A percentile compares a stretch with the other conserved stretches of the same genome.
Conservation (phyloP, 2,329 filamentous ascomycete genomes). For the Exophiala lecanii-corni region DNA sequence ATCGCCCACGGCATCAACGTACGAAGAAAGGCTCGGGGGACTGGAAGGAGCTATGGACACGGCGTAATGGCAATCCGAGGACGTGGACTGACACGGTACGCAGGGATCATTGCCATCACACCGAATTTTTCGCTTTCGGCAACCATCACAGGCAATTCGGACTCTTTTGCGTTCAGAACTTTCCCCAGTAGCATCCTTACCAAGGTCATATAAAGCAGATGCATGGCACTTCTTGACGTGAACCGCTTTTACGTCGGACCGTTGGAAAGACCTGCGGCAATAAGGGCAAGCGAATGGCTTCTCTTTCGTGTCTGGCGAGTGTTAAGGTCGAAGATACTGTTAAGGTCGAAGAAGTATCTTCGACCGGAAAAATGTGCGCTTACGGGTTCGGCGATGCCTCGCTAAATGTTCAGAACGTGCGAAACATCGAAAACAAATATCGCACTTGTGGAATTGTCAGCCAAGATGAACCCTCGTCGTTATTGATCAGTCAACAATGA, state of each 20-base stretch:
- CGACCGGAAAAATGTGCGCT: no score
- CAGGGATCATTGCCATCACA: conserved; percentile 28
- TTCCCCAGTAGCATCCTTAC: neutral
- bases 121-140: conserved; percentile 26
- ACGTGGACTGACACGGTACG: conserved; percentile 7
- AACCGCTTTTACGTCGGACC: conserved; percentile 11
- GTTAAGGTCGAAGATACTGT: neutral
- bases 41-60: no score
- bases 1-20: no score
- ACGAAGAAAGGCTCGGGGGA: no score
- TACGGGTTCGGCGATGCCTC: conserved; percentile 13
- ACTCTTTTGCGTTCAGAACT: conserved; percentile 16
- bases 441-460: no score
- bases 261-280: conserved; percentile 12
- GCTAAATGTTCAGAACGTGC: conserved; percentile 13
- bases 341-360: neutral
- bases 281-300: conserved; percentile 9
- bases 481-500: no score
- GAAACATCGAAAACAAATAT: conserved; percentile 14
- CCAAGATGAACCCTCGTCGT: no score
- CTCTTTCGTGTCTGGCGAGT: conserved; percentile 13
- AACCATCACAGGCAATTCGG: conserved; percentile 26
- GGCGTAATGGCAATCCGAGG: conserved; percentile 5
- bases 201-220: conserved; percentile 2
- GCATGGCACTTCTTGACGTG: conserved; percentile 13